Conservation (phyloP, 768 basidiomycete genomes). For the Podaxis sp. region DNA sequence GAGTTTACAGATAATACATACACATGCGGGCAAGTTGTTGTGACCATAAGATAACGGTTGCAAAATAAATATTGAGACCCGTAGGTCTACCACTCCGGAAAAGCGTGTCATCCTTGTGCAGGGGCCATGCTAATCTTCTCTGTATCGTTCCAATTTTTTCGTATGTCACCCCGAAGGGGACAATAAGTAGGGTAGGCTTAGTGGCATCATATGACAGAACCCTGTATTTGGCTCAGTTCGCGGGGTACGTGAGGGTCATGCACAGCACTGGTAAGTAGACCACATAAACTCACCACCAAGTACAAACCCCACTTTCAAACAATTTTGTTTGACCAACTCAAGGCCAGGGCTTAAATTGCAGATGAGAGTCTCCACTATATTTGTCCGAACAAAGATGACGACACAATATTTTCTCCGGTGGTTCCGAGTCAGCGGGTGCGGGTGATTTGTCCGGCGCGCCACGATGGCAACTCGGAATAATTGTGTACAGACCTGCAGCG, state of each 20-base stretch:
- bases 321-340: too few relatives aligned
- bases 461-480: neutral
- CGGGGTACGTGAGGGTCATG: neutral
- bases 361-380: neutral
- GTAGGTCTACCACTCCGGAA: conserved; percentile 84
- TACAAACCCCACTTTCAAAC: too few relatives aligned
- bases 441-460: neutral
- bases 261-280: neutral
- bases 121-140: conserved; percentile 99
- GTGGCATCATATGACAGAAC: neutral
- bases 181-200: conserved; percentile 25
- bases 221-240: neutral
- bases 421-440: neutral
- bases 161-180: conserved; percentile 93
- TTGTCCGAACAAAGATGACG: neutral
- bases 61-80: conserved; percentile 57
- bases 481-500: neutral
- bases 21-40: neutral
- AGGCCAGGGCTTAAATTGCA: too few relatives aligned
- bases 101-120: conserved; percentile 99
- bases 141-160: conserved; percentile 99
- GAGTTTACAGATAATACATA: neutral
- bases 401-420: neutral
- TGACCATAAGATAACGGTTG: neutral
- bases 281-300: too few relatives aligned